Percentiles rank a stretch among this genome's conserved stretches.
These are phyloP conservation scores for Climacium dendroides DNA, from an alignment of 225 moss, liverwort and hornwort genomes.

Conservation along the genomic window DNA sequence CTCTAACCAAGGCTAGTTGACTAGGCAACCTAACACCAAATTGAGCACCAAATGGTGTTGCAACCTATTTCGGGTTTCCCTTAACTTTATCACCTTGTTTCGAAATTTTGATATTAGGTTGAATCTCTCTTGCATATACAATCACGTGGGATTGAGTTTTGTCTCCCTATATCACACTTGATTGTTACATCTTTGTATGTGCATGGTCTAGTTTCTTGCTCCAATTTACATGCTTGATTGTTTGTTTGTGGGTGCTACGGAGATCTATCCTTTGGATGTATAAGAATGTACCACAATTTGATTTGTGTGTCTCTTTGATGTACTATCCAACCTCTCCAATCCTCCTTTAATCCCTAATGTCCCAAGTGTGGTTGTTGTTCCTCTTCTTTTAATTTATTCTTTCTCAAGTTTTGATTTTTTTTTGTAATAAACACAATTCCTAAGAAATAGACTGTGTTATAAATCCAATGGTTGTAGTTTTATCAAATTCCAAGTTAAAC, in stretches of 20 bases:
- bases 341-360: too few species aligned
- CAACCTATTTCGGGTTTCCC: rapidly evolving
- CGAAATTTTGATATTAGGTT: neutral
- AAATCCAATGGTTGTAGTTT: too few species aligned
- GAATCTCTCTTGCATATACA: neutral
- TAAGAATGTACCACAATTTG: neutral
- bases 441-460: too few species aligned
- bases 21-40: neutral
- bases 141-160: neutral
- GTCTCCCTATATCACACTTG: neutral
- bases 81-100: too few species aligned
- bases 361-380: too few species aligned
- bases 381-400: too few species aligned
- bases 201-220: neutral
- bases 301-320: neutral
- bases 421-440: too few species aligned
- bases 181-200: rapidly evolving
- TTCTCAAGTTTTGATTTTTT: too few species aligned
- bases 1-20: rapidly evolving
- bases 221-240: neutral
- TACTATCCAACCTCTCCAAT: neutral
- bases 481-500: too few species aligned
- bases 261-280: rapidly evolving
- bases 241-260: neutral
- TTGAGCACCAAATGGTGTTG: rapidly evolving